Percentiles rank a stretch among this genome's conserved stretches.
These are phyloP conservation scores for Inga leiocalycina DNA, from an alignment of 306 rosid species.

Conservation along the genomic window DNA sequence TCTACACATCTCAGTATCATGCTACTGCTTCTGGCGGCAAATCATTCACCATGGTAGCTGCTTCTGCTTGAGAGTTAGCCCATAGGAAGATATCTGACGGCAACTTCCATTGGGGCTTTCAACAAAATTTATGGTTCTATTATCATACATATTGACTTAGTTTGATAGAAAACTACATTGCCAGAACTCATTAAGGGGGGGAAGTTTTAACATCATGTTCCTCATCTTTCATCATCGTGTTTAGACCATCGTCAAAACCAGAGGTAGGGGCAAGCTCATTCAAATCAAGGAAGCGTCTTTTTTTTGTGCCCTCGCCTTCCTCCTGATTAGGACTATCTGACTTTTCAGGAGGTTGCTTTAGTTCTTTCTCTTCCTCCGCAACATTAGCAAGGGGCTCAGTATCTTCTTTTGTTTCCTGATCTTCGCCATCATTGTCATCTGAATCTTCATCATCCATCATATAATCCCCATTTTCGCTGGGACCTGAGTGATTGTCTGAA, in stretches of 20 bases:
- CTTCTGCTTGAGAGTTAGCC: slow-evolving; percentile 40
- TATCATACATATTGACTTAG: slow-evolving; percentile 71
- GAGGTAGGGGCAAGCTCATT: slow-evolving; percentile 96
- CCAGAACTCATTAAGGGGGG: slow-evolving; percentile 41
- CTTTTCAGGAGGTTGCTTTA: slow-evolving; percentile 70
- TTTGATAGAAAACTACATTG: slow-evolving; percentile 35
- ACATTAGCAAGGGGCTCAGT: slow-evolving; percentile 53
- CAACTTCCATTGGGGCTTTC: slow-evolving; percentile 59
- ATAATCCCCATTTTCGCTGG: slow-evolving; percentile 80
- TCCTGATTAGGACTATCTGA: slow-evolving; percentile 67
- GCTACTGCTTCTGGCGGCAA: slow-evolving; percentile 57
- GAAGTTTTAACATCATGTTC: slow-evolving; percentile 62
- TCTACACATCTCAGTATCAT: slow-evolving; percentile 77
- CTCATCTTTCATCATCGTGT: slow-evolving; percentile 70
- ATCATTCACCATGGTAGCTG: slow-evolving; percentile 57
- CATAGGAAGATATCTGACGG: slow-evolving; percentile 61
- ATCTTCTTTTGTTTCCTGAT: slow-evolving; percentile 65
- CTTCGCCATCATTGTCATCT: slow-evolving; percentile 57
- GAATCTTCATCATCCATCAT: slow-evolving; percentile 77
- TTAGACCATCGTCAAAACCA: slow-evolving; percentile 85
- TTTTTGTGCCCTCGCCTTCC: slow-evolving; percentile 66
- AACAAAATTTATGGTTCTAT: slow-evolving; percentile 79
- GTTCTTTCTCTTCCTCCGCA: slow-evolving; percentile 52
- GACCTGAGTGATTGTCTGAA: slow-evolving; percentile 59
- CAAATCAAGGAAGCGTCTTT: slow-evolving; percentile 88